A percentile compares a stretch with the other conserved stretches of the same genome.
Evolutionary conservation across 176 grass and related monocot genomes (phyloP).

Genomic region (bread wheat (Triticum aestivum)): DNA sequence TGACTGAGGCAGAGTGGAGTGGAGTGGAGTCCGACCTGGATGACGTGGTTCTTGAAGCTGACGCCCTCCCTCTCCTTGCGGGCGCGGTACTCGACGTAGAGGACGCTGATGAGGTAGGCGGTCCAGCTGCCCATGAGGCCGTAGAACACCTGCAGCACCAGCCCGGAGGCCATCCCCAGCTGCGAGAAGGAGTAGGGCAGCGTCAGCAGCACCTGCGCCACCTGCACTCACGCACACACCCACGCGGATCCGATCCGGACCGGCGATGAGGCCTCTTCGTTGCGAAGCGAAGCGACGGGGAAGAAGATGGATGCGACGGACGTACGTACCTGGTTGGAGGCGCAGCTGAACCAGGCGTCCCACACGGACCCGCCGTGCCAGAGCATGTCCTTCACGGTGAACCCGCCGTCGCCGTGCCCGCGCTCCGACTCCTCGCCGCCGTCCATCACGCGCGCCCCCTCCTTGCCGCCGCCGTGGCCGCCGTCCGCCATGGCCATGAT

Average conservation of each 20-base stretch:
- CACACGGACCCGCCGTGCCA: constrained; percentile 98
- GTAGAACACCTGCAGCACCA: constrained; percentile 60
- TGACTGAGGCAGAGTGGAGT: neutral
- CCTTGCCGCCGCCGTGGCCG: constrained; percentile 24
- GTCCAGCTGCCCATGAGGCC: constrained; percentile 77
- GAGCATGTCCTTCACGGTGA: constrained; percentile 57
- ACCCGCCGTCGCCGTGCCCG: neutral
- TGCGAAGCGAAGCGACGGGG: neutral
- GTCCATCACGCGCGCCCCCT: constrained; percentile 30
- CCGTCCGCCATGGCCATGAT: constrained; percentile 47
- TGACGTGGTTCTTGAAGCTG: constrained; percentile 71
- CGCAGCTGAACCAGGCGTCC: constrained; percentile 99
- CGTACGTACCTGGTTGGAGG: constrained; percentile 77
- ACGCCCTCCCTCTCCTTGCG: constrained; percentile 66
- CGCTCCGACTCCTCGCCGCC: neutral
- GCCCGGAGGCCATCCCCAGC: constrained; percentile 49
- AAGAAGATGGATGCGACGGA: neutral
- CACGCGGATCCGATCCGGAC: neutral
- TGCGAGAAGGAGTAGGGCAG: constrained; percentile 66
- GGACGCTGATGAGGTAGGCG: constrained; percentile 77
- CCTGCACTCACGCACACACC: constrained; percentile 9
- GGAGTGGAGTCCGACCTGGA: constrained; percentile 41
- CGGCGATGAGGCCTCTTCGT: too few species aligned
- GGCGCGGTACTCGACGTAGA: constrained; percentile 73
- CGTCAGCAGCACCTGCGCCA: constrained; percentile 64